phyloP scores from a whole-genome alignment of 495 filamentous ascomycete genomes.

The Opeltia flavorubescens region DNA sequence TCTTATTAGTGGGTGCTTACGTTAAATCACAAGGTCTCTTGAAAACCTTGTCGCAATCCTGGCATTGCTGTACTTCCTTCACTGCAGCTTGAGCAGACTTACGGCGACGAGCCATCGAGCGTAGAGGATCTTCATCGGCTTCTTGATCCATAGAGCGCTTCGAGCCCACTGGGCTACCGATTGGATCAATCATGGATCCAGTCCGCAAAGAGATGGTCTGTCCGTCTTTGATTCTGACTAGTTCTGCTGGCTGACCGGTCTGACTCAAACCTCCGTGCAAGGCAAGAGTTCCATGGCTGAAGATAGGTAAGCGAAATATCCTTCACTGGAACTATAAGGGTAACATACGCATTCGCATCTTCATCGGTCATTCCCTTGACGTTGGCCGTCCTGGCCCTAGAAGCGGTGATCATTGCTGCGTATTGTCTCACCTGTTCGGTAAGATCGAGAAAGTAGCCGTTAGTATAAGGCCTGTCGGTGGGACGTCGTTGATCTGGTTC shows the following conservation, averaged over 20 bases:
- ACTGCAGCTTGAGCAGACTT: slow-evolving; percentile 53
- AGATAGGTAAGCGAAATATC: slow-evolving; percentile 25
- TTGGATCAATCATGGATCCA: slow-evolving; percentile 32
- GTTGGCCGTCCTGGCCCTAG: slow-evolving; percentile 25
- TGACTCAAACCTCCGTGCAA: slow-evolving; percentile 62
- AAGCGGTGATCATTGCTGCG: slow-evolving; percentile 44
- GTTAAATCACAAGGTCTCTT: slow-evolving; percentile 83
- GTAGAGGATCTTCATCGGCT: slow-evolving; percentile 48
- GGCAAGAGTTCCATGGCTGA: slow-evolving; percentile 50
- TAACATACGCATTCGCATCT: slow-evolving; percentile 21
- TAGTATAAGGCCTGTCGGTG: slow-evolving; percentile 74
- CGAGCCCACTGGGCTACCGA: slow-evolving; percentile 28
- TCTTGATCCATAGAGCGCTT: slow-evolving; percentile 47
- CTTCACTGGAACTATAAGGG: slow-evolving; percentile 1
- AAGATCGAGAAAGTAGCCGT: slow-evolving; percentile 87
- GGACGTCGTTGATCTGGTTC: slow-evolving; percentile 70
- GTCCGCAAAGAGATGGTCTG: slow-evolving; percentile 61
- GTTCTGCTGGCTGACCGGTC: slow-evolving; percentile 62
- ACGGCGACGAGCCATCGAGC: slow-evolving; percentile 82
- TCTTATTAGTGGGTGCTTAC: slow-evolving; percentile 13
- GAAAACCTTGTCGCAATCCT: slow-evolving; percentile 78
- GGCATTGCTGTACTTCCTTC: slow-evolving; percentile 63
- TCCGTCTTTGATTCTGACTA: slow-evolving; percentile 66
- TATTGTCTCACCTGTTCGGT: slow-evolving; percentile 71
- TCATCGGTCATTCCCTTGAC: slow-evolving; percentile 12